phyloP scores from a whole-genome alignment of 371 early-diverging fungal species.

The Batrachochytrium dendrobatidis region DNA sequence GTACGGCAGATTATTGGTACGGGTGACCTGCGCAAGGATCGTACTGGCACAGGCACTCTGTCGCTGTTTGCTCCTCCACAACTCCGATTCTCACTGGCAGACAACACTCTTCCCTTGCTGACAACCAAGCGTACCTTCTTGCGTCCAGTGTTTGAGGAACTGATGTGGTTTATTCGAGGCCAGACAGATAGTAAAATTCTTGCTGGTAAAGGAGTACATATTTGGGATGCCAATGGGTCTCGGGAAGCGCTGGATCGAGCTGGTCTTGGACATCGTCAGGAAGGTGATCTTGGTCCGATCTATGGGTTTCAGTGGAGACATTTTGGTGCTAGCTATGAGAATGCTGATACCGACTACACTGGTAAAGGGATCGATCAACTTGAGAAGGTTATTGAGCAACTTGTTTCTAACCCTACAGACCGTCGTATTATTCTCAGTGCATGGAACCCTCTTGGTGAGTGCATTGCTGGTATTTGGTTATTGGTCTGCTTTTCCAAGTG shows the following conservation, averaged over 20 bases:
- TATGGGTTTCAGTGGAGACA: slow-evolving; percentile 99
- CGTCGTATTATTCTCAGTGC: slow-evolving; percentile 92
- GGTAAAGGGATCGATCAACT: slow-evolving; percentile 97
- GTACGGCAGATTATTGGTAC: slow-evolving; percentile 69
- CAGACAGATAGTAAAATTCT: slow-evolving; percentile 84
- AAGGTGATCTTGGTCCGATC: slow-evolving; percentile 97
- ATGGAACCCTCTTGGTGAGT: slow-evolving; percentile 95
- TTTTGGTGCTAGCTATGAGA: slow-evolving; percentile 93
- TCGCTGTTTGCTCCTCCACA: slow-evolving; percentile 91
- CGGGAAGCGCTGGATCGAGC: slow-evolving; percentile 83
- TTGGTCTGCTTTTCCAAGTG: too few relatives aligned
- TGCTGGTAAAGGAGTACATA: slow-evolving; percentile 78
- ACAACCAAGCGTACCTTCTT: slow-evolving; percentile 96
- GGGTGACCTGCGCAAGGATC: slow-evolving; percentile 78
- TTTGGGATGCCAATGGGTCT: slow-evolving; percentile 98
- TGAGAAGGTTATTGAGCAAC: slow-evolving; percentile 79
- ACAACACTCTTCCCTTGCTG: slow-evolving; percentile 82
- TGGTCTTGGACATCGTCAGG: slow-evolving; percentile 72
- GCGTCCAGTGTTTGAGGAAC: slow-evolving; percentile 91
- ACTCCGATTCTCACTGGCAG: slow-evolving; percentile 79
- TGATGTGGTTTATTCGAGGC: slow-evolving; percentile 96
- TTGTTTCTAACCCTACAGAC: slow-evolving; percentile 71
- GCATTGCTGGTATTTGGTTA: neutral
- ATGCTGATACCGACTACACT: slow-evolving; percentile 83
- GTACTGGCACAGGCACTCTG: slow-evolving; percentile 96